A percentile compares a stretch with the other conserved stretches of the same genome.
These are phyloP conservation scores for Cyberlindnera mycetangii DNA, from an alignment of 805 yeast genomes.

Conservation along the genomic window DNA sequence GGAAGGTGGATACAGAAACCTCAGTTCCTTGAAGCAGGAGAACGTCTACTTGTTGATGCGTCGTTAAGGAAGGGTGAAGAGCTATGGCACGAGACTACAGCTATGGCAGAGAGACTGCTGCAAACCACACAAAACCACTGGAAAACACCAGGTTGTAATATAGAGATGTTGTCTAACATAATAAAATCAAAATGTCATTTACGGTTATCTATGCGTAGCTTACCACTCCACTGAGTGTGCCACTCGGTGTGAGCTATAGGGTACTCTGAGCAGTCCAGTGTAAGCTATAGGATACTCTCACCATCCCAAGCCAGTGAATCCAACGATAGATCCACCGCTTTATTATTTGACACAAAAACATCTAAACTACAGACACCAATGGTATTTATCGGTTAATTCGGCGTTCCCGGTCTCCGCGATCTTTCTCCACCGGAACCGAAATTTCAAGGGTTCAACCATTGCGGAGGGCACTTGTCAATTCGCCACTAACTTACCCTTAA, in stretches of 20 bases:
- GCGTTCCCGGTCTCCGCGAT: no score
- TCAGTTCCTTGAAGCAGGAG: constrained; percentile 89
- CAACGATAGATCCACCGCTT: no score
- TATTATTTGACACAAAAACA: no score
- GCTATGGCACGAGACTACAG: no score
- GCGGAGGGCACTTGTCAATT: background rate
- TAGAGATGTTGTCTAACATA: background rate
- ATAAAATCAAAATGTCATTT: background rate
- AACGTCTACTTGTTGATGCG: constrained; percentile 89
- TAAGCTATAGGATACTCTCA: no score
- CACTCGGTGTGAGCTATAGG: no score
- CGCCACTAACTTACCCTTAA: no score
- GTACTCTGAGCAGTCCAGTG: no score
- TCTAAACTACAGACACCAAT: background rate
- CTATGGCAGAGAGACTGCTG: no score
- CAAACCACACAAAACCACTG: no score
- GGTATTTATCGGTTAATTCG: background rate
- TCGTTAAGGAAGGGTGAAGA: constrained; percentile 31
- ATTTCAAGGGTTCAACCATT: background rate
- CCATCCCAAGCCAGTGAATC: no score
- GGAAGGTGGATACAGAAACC: constrained; percentile 91
- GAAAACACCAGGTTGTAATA: background rate
- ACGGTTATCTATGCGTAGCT: background rate
- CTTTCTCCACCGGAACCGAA: background rate
- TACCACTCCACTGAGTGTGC: no score